Evolutionary conservation across 331 rosid species (phyloP), one percentile per base, ranked within the genome.

Genomic region (Rosa hybrid): DNA sequence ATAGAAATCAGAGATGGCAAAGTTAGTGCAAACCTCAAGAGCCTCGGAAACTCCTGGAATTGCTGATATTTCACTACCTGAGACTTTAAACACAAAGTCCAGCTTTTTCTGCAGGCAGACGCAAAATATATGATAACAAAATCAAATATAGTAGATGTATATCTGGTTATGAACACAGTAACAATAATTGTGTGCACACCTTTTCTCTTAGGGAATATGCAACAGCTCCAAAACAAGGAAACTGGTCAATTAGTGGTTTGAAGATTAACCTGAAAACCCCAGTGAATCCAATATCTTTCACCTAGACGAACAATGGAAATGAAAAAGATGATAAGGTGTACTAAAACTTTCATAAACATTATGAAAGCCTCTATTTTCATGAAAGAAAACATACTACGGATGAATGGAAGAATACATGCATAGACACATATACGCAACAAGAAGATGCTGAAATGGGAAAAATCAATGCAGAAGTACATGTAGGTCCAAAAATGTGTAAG

Each of bases 221-320:
- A 74, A 95, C 81, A 65, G 99, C 99, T 86, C 98, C 98, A 85
- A 95, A 95, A 77, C 85, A 87, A 67, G 99, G 99, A 74, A 95
- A 90, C 63, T 89, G 92, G 20, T 87, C 78, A 72, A 93, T 96
- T 73, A 95, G 91, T 49, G 98, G 99, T 80, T 92, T 93, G 90
- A 95, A 91, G 77, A 95, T 93, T 90, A 95, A 86, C 94, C 97
- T 93, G 94, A 93, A 95, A 89, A 92, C 97, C 87, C 99, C 99
- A 83, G 99, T 93, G 97, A 95, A 91, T 89, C 94, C 96, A 90
- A 95, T 85, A 86, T 93, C 78, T 93, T 95, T 95, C 84, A 95
- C 99, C 99, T 95, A 83, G 71, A 88, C 50, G 83, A 85, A 83
- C 89, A 90, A 82, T 76, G 54, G 70, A 81, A 79, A 41, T 59